Base-by-base conservation (phyloP, 148 eudicot genomes). In the Hydrangea macrophylla region DNA sequence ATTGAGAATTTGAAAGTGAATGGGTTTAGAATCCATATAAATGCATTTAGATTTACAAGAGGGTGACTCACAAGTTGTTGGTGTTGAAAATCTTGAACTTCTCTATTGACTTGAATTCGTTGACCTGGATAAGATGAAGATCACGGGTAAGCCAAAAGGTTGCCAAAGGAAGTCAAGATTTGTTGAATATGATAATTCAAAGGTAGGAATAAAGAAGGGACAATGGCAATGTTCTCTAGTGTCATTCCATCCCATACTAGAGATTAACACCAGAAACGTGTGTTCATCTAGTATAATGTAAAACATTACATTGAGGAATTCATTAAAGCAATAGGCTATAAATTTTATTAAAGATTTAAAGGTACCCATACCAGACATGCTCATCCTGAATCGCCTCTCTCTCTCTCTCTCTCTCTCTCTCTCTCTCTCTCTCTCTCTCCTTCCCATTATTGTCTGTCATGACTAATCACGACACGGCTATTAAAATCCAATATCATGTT, bases 11-110 rank as follows among this genome's bases (percentile, higher is more conserved):
- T n/a, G n/a, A n/a, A n/a, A n/a, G n/a, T n/a, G n/a, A n/a, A n/a
- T n/a, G n/a, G n/a, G n/a, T n/a, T n/a, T n/a, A n/a, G n/a, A n/a
- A n/a, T n/a, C n/a, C n/a, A n/a, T n/a, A n/a, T n/a, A n/a, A n/a
- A n/a, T n/a, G n/a, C n/a, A n/a, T n/a, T n/a, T n/a, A n/a, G n/a
- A n/a, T n/a, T n/a, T n/a, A n/a, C n/a, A n/a, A n/a, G n/a, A n/a
- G n/a, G n/a, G n/a, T 32, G 54, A 78, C 96, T 63, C 79, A 95
- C 99, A 95, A 70, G 84, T 95, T 95, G 90, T 95, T 95, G 85
- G 99, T 95, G 71, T 95, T 95, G 89, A 95, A 95, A 68, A 95
- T 95, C 70, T 95, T 95, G 90, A 95, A 95, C 87, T 95, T 95
- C 82, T 95, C 99, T 59, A 95, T 95, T 22, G 99, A 91, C 79